phyloP scores from a whole-genome alignment of 306 rosid genomes.

The Prunus persica region Prunus_persica_NCBIv2 NC_034012.1:22090501-22091000 shows the following conservation, averaged over 20 bases:
- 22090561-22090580: slow-evolving; percentile 98
- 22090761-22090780: slow-evolving; percentile 18
- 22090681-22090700: slow-evolving; percentile 96
- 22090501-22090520: slow-evolving; percentile 85
- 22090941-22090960: neutral
- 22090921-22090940: neutral
- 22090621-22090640: slow-evolving; percentile 79
- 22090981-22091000: slow-evolving; percentile 96
- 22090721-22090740: slow-evolving; percentile 92
- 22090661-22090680: slow-evolving; percentile 86
- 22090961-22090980: slow-evolving; percentile 76
- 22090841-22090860: too few species aligned
- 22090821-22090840: neutral
- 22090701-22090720: slow-evolving; percentile 95
- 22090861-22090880: neutral
- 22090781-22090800: neutral
- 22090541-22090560: slow-evolving; percentile 63
- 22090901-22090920: neutral
- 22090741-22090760: slow-evolving; percentile 80
- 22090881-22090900: neutral
- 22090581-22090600: slow-evolving; percentile 94
- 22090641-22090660: slow-evolving; percentile 72
- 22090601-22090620: slow-evolving; percentile 95
- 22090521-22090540: slow-evolving; percentile 88
- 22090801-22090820: neutral